Conservation (phyloP, 768 basidiomycete genomes). For the Brasilioporus rufonigricans region DNA sequence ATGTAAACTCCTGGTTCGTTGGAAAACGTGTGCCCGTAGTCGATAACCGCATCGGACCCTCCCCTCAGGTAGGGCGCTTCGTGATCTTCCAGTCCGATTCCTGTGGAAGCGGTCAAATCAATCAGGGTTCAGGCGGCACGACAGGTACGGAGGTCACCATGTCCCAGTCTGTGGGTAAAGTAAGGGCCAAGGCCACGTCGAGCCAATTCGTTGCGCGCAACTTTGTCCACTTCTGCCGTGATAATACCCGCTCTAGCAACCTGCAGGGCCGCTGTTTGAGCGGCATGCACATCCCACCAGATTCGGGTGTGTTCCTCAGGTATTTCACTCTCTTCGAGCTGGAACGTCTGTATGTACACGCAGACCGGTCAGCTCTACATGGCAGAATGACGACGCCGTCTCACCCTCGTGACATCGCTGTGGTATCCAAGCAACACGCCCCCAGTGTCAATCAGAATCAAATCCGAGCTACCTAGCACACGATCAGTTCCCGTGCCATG, state of each 20-base stretch:
- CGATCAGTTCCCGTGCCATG: slow-evolving; percentile 80
- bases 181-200: slow-evolving; percentile 46
- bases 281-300: slow-evolving; percentile 65
- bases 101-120: slow-evolving; percentile 35
- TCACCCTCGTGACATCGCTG: slow-evolving; percentile 77
- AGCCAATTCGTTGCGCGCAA: slow-evolving; percentile 53
- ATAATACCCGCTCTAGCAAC: slow-evolving; percentile 46
- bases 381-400: slow-evolving; percentile 12
- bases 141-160: slow-evolving; percentile 48
- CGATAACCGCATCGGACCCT: slow-evolving; percentile 56
- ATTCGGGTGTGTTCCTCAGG: slow-evolving; percentile 48
- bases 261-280: slow-evolving; percentile 56
- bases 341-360: slow-evolving; percentile 51
- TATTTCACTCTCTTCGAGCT: slow-evolving; percentile 55
- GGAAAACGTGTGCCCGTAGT: slow-evolving; percentile 72
- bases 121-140: slow-evolving; percentile 12
- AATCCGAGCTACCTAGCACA: slow-evolving; percentile 51
- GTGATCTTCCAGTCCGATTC: slow-evolving; percentile 82
- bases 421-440: slow-evolving; percentile 71
- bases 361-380: background rate
- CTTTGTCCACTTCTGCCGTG: slow-evolving; percentile 57
- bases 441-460: slow-evolving; percentile 73
- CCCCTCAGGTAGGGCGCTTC: slow-evolving; percentile 79
- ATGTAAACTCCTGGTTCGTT: slow-evolving; percentile 81
- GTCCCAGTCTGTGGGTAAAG: slow-evolving; percentile 82